These are phyloP conservation scores for Coniophora puteana DNA, from an alignment of 1,284 basidiomycete genomes.

Conservation along the genomic window DNA sequence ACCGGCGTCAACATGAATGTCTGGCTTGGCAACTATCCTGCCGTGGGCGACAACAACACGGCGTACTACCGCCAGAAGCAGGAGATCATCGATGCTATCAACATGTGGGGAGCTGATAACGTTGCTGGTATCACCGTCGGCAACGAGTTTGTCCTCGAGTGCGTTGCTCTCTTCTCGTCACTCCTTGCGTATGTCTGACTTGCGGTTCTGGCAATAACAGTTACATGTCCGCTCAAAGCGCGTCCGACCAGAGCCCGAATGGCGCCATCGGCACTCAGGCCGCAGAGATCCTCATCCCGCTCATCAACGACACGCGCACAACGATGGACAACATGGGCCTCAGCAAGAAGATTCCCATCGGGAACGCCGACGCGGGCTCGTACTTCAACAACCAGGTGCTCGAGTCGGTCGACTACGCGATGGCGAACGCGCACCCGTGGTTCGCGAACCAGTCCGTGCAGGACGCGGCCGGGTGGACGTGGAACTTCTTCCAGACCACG, in stretches of 20 bases:
- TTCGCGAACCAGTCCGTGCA: conserved; percentile 72
- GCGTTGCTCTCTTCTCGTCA: conserved; percentile 17
- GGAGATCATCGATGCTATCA: conserved; percentile 62
- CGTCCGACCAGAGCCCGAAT: conserved; percentile 41
- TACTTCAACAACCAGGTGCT: conserved; percentile 78
- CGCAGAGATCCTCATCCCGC: conserved; percentile 48
- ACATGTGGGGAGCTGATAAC: conserved; percentile 76
- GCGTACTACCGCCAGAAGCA: conserved; percentile 75
- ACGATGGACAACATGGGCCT: conserved; percentile 55
- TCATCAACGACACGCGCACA: conserved; percentile 63
- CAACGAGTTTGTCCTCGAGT: conserved; percentile 84
- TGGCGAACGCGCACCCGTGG: conserved; percentile 84
- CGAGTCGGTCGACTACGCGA: conserved; percentile 69
- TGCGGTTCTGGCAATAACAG: no score
- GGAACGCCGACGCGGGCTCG: conserved; percentile 88
- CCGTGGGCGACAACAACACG: conserved; percentile 55
- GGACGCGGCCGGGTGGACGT: conserved; percentile 44
- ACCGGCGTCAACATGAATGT: conserved; percentile 89
- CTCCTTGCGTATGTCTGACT: conserved; percentile 5
- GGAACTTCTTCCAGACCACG: conserved; percentile 25
- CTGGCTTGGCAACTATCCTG: conserved; percentile 79
- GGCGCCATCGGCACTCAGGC: conserved; percentile 47
- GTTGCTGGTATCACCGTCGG: conserved; percentile 80
- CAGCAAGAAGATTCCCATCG: conserved; percentile 63
- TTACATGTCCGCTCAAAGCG: conserved; percentile 46